Percentiles rank a stretch among this genome's conserved stretches.
Evolutionary conservation across 192 early-diverging fungal genomes (phyloP).

Genomic region (Umbelopsis vinacea): DNA sequence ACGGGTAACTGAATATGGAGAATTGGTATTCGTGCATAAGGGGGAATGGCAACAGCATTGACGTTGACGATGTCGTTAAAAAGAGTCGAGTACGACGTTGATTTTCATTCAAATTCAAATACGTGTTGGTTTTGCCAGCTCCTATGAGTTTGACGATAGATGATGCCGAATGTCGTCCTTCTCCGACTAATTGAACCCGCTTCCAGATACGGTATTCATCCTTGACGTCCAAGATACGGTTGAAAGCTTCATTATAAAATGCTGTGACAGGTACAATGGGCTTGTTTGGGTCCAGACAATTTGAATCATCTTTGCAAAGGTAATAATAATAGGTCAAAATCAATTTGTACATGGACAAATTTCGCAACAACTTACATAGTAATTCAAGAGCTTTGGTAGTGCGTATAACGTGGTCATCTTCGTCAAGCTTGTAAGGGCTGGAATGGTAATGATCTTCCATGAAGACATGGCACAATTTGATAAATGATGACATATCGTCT

Average conservation of each 20-base stretch:
- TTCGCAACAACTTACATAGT: constrained; percentile 21
- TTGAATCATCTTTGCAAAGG: not conserved
- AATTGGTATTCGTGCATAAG: constrained; percentile 54
- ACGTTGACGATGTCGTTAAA: constrained; percentile 23
- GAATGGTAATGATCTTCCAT: constrained; percentile 41
- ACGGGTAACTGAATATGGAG: constrained; percentile 72
- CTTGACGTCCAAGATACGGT: constrained; percentile 67
- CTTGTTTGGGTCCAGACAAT: not conserved
- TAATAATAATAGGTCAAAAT: not conserved
- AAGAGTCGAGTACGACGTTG: constrained; percentile 23
- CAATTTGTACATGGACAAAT: not conserved
- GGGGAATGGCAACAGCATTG: constrained; percentile 25
- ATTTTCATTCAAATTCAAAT: constrained; percentile 24
- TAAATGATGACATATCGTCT: constrained; percentile 13
- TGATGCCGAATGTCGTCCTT: constrained; percentile 28
- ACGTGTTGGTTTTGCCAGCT: constrained; percentile 14
- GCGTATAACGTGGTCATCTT: constrained; percentile 34
- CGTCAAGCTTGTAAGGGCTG: constrained; percentile 39
- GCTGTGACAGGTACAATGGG: constrained; percentile 3
- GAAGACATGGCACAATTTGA: constrained; percentile 31
- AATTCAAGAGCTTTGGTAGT: constrained; percentile 32
- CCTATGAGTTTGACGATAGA: not conserved
- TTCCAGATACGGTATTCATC: constrained; percentile 80
- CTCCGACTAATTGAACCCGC: constrained; percentile 48
- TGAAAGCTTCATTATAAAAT: constrained; percentile 36